Percentiles rank a stretch among this genome's conserved stretches.
These are phyloP conservation scores for Lunularia cruciata DNA, from an alignment of 225 moss, liverwort and hornwort species.

Conservation along the genomic window DNA sequence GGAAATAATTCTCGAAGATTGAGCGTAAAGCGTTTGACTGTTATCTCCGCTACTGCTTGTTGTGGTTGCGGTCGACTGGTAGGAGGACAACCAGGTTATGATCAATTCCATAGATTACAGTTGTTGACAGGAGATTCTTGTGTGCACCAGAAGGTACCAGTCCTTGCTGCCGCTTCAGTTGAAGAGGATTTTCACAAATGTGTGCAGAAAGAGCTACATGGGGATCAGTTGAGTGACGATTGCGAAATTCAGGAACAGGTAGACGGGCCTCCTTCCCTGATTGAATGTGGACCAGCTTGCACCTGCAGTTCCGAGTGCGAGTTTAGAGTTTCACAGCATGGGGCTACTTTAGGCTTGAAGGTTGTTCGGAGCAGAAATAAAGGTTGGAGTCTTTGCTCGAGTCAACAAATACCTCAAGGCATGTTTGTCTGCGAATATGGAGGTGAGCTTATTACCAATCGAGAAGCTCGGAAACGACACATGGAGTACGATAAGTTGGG, in stretches of 20 bases:
- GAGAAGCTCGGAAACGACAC: constrained; percentile 61
- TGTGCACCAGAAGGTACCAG: background rate
- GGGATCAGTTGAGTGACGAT: background rate
- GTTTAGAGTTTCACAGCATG: constrained; percentile 72
- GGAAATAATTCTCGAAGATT: background rate
- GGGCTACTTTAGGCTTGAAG: constrained; percentile 57
- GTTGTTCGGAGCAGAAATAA: constrained; percentile 63
- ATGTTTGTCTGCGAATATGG: constrained; percentile 85
- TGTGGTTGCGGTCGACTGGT: constrained; percentile 30
- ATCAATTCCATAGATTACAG: constrained; percentile 10
- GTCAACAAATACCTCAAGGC: constrained; percentile 61
- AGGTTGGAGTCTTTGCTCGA: constrained; percentile 74
- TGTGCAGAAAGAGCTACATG: too few relatives aligned
- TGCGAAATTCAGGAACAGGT: constrained; percentile 25
- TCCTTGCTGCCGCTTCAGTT: too few relatives aligned
- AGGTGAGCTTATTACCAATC: constrained; percentile 77
- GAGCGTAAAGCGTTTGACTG: background rate
- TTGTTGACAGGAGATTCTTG: background rate
- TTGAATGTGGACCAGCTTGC: constrained; percentile 87
- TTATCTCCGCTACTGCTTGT: background rate
- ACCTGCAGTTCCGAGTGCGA: constrained; percentile 54
- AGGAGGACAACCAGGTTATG: constrained; percentile 33
- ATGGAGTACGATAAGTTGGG: constrained; percentile 47
- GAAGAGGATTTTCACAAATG: too few relatives aligned
- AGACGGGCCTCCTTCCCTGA: constrained; percentile 56